A percentile compares a stretch with the other conserved stretches of the same genome.
phyloP scores from a whole-genome alignment of 2,329 filamentous ascomycete genomes.

The Calonectria fujianensis region DNA sequence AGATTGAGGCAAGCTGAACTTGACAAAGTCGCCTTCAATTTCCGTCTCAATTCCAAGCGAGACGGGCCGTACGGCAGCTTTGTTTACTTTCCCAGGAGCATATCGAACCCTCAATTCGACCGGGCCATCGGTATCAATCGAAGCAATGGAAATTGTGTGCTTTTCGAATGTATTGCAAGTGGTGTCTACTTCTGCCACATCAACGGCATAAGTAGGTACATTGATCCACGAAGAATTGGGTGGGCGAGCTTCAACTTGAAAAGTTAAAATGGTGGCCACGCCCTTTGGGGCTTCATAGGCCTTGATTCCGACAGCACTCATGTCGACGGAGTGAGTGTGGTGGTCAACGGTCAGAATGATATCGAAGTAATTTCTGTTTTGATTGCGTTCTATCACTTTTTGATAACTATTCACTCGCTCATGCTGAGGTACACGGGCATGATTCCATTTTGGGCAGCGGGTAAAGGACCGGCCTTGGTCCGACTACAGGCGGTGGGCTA shows the following conservation, averaged over 20 bases:
- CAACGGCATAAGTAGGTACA: conserved; percentile 19
- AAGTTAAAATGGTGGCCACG: conserved; percentile 12
- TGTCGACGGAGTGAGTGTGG: not conserved
- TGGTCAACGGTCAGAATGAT: not conserved
- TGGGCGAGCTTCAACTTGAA: conserved; percentile 24
- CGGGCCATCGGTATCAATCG: conserved; percentile 26
- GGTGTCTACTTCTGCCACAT: conserved; percentile 35
- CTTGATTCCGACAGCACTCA: conserved; percentile 3
- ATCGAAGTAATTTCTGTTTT: no score
- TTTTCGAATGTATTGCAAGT: conserved; percentile 33
- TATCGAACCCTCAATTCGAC: conserved; percentile 33
- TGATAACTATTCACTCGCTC: not conserved
- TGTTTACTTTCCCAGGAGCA: conserved; percentile 3
- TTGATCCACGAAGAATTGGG: not conserved
- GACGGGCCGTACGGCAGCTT: conserved; percentile 22
- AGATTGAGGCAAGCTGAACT: conserved; percentile 34
- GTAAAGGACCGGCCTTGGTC: not conserved
- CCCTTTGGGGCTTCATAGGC: conserved; percentile 14
- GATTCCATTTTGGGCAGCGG: not conserved
- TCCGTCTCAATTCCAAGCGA: conserved; percentile 31
- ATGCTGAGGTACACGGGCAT: not conserved
- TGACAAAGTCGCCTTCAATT: conserved; percentile 24
- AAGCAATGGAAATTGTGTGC: conserved; percentile 31
- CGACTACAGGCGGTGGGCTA: not conserved
- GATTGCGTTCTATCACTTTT: not conserved